A percentile compares a stretch with the other conserved stretches of the same genome.
Conservation (phyloP, 768 basidiomycete species). For the Mycena latifolia region DNA sequence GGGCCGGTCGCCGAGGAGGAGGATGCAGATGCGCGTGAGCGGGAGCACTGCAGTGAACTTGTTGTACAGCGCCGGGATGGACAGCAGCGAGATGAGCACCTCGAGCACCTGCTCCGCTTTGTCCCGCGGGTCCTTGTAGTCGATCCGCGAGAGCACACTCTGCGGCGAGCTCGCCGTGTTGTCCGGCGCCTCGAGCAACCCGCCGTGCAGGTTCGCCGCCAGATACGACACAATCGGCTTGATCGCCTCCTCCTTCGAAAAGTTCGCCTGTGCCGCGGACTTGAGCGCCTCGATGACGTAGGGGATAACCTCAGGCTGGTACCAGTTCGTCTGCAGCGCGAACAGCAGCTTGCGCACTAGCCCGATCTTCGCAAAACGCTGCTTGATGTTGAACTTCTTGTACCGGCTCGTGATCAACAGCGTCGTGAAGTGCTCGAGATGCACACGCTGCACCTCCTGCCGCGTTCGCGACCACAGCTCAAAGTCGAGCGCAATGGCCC, state of each 20-base stretch:
- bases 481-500: conserved; percentile 88
- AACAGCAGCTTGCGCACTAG: conserved; percentile 85
- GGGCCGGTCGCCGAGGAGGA: conserved; percentile 86
- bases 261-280: conserved; percentile 72
- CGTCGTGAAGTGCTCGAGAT: conserved; percentile 86
- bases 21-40: conserved; percentile 79
- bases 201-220: conserved; percentile 76
- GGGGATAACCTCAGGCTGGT: conserved; percentile 63
- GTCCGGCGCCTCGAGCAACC: conserved; percentile 14
- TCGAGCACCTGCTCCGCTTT: conserved; percentile 79
- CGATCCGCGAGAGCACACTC: conserved; percentile 69
- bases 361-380: conserved; percentile 77
- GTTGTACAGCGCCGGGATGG: conserved; percentile 65
- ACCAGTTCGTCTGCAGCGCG: conserved; percentile 85
- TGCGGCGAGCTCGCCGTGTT: conserved; percentile 58
- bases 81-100: conserved; percentile 72
- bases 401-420: conserved; percentile 81
- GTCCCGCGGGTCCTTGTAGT: conserved; percentile 60
- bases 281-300: conserved; percentile 72
- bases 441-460: conserved; percentile 79
- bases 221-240: conserved; percentile 91
- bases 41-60: conserved; percentile 84
- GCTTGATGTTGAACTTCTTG: conserved; percentile 81
- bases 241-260: conserved; percentile 79
- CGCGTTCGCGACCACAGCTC: conserved; percentile 87